A percentile compares a stretch with the other conserved stretches of the same genome.
Conservation (phyloP, 108 stramenopile species). For the Craspedostauros australis region DNA sequence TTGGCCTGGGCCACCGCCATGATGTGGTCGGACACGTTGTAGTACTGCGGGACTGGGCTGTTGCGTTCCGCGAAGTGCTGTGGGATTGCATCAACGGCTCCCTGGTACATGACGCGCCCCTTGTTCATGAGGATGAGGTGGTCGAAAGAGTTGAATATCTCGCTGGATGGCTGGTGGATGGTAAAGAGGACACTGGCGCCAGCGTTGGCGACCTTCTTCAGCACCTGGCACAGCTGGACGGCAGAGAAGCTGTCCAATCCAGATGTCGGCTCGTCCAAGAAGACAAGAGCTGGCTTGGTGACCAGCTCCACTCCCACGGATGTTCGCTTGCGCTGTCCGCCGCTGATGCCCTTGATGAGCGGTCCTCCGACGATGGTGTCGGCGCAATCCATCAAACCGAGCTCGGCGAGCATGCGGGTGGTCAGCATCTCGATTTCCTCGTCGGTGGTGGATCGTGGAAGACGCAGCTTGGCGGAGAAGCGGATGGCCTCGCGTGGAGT, state of each 20-base stretch:
- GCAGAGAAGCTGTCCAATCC: constrained; percentile 53
- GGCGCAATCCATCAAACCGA: constrained; percentile 60
- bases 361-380: constrained; percentile 62
- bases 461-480: constrained; percentile 71
- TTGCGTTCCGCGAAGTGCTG: constrained; percentile 32
- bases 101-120: constrained; percentile 34
- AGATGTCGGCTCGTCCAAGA: constrained; percentile 46
- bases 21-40: constrained; percentile 65
- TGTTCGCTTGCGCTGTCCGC: constrained; percentile 66
- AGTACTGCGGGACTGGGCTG: constrained; percentile 51
- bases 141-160: constrained; percentile 48
- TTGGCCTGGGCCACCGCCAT: constrained; percentile 49
- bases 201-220: constrained; percentile 50
- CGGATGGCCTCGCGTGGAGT: constrained; percentile 75
- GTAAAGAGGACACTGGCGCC: constrained; percentile 45
- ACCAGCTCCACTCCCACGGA: constrained; percentile 63
- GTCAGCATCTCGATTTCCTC: constrained; percentile 48
- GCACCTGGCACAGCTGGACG: constrained; percentile 39
- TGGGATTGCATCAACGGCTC: constrained; percentile 26
- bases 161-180: constrained; percentile 63
- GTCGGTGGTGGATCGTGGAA: constrained; percentile 42
- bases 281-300: constrained; percentile 50
- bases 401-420: constrained; percentile 51
- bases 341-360: constrained; percentile 54
- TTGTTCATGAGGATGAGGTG: constrained; percentile 39